Conservation (phyloP, 371 early-diverging fungal species). For the Synchytrium microbalum region DNA sequence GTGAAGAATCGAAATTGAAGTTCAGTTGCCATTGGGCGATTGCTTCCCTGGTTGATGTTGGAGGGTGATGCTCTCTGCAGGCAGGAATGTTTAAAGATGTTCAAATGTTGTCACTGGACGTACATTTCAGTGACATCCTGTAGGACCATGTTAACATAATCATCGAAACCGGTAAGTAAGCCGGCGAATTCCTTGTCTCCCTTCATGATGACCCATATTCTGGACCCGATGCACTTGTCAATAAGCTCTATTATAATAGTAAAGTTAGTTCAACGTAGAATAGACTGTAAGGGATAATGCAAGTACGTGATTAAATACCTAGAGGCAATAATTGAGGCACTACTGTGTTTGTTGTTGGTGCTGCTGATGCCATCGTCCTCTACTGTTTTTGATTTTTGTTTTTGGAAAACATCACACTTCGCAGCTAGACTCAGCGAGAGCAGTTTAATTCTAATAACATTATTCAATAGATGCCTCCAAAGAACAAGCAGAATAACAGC, state of each 20-base stretch:
- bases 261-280: too few species aligned
- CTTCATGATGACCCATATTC: conserved; percentile 96
- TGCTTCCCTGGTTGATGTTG: too few species aligned
- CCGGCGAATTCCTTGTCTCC: conserved; percentile 92
- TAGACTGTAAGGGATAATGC: too few species aligned
- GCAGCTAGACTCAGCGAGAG: too few species aligned
- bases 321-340: neutral
- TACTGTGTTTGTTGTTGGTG: neutral
- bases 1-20: neutral
- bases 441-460: too few species aligned
- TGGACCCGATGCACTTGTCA: conserved; percentile 94
- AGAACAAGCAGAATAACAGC: neutral
- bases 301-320: too few species aligned
- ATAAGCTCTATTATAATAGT: conserved; percentile 79
- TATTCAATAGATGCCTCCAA: too few species aligned
- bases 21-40: conserved; percentile 84
- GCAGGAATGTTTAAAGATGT: too few species aligned
- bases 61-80: too few species aligned
- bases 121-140: neutral
- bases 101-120: too few species aligned
- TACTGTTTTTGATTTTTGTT: too few species aligned
- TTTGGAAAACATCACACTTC: too few species aligned
- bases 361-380: neutral
- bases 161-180: conserved; percentile 93
- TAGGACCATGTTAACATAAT: conserved; percentile 77